phyloP scores from a whole-genome alignment of 345 rosid species.

The Ceriops tagal region DNA sequence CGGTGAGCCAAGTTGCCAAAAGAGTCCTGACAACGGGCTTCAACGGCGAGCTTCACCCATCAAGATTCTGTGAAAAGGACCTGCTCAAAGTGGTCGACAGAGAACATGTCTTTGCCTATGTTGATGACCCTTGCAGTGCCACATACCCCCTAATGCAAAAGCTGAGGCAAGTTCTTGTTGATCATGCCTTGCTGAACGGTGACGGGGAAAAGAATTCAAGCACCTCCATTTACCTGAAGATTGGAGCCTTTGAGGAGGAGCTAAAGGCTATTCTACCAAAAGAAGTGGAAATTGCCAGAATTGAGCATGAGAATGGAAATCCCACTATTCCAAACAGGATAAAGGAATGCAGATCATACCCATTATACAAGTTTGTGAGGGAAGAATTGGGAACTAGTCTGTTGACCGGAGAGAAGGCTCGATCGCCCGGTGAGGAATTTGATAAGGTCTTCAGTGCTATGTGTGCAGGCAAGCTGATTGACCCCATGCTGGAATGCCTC shows the following conservation, averaged over 20 bases:
- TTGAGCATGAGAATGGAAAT: constrained; percentile 22
- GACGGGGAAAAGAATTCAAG: constrained; percentile 19
- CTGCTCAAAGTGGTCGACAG: constrained; percentile 26
- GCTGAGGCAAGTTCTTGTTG: constrained; percentile 33
- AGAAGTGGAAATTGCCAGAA: constrained; percentile 28
- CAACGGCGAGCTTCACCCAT: constrained; percentile 34
- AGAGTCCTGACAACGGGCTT: constrained; percentile 21
- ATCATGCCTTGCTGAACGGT: constrained; percentile 26
- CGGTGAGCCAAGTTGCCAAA: constrained; percentile 26
- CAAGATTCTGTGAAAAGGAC: constrained; percentile 29
- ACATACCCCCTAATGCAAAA: constrained; percentile 30
- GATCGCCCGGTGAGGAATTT: constrained; percentile 28
- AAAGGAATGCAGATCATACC: constrained; percentile 30
- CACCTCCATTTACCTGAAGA: constrained; percentile 29
- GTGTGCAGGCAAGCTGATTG: constrained; percentile 28
- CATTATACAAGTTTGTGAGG: constrained; percentile 34
- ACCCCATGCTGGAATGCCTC: constrained; percentile 30
- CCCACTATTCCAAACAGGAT: constrained; percentile 23
- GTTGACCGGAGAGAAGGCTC: constrained; percentile 23
- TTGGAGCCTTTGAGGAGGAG: constrained; percentile 23
- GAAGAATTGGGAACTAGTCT: constrained; percentile 23
- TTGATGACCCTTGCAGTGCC: constrained; percentile 32
- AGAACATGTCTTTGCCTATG: constrained; percentile 23
- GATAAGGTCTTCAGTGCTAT: constrained; percentile 33
- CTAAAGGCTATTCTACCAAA: constrained; percentile 23